Evolutionary conservation across 2,329 filamentous ascomycete species (phyloP).

Genomic region (Colletotrichum navitas): DNA sequence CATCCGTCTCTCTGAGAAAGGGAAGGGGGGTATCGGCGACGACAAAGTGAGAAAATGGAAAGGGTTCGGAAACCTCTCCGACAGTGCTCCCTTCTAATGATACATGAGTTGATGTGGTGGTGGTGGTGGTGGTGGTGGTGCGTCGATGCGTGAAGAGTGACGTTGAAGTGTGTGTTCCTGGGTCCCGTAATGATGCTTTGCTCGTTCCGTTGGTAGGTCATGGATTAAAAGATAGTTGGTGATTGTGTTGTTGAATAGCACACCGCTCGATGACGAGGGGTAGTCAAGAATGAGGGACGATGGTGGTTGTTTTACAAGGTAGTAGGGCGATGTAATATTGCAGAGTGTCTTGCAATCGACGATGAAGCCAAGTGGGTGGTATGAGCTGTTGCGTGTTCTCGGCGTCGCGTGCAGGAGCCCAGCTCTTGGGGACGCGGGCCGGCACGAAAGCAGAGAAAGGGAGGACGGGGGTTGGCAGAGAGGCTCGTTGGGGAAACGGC

Average conservation of each 20-base stretch:
- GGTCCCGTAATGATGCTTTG: constrained; percentile 37
- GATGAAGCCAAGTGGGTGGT: constrained; percentile 30
- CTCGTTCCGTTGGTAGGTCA: constrained; percentile 39
- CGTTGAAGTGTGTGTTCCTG: constrained; percentile 30
- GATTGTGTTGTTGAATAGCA: constrained; percentile 1
- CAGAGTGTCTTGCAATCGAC: constrained; percentile 21
- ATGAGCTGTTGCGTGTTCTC: constrained; percentile 13
- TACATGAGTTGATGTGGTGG: constrained; percentile 16
- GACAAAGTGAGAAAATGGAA: constrained; percentile 35
- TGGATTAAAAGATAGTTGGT: constrained; percentile 37
- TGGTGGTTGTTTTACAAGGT: constrained; percentile 28
- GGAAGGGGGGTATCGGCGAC: constrained; percentile 43
- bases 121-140: background rate
- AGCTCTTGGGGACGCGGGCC: constrained; percentile 38
- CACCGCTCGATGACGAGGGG: background rate
- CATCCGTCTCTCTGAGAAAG: constrained; percentile 40
- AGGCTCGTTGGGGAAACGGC: constrained; percentile 14
- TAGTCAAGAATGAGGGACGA: background rate
- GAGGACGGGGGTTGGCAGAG: background rate
- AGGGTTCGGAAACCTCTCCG: background rate
- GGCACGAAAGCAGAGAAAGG: constrained; percentile 29
- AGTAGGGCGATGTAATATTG: constrained; percentile 25
- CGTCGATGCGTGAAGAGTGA: constrained; percentile 9
- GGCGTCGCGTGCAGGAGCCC: constrained; percentile 33
- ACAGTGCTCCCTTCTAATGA: constrained; percentile 34